Percentiles rank a stretch among this genome's conserved stretches.
These are phyloP conservation scores for Diospyros kaki DNA, from an alignment of 148 eudicot species.

Conservation along the genomic window DNA sequence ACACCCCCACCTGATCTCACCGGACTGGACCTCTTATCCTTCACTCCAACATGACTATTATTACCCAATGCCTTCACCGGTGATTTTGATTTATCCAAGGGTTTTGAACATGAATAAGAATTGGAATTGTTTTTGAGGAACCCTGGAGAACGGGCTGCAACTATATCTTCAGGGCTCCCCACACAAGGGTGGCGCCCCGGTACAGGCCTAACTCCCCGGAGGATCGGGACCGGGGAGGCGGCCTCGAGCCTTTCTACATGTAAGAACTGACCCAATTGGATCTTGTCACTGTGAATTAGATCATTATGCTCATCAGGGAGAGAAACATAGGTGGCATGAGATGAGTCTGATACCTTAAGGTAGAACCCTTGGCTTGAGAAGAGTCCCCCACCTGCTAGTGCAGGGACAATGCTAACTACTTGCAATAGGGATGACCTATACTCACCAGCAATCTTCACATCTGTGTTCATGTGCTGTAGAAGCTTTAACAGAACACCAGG, in stretches of 20 bases:
- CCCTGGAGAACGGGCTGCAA: conserved; percentile 67
- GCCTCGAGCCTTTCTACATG: conserved; percentile 79
- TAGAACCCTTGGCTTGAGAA: conserved; percentile 87
- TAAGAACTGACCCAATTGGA: conserved; percentile 86
- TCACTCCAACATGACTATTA: conserved; percentile 23
- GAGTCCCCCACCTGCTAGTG: conserved; percentile 77
- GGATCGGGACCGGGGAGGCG: conserved; percentile 78
- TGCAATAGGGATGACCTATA: conserved; percentile 79
- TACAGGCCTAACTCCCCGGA: conserved; percentile 69
- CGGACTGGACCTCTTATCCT: conserved; percentile 34
- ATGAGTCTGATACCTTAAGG: conserved; percentile 89
- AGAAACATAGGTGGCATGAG: conserved; percentile 93
- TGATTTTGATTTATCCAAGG: conserved; percentile 41
- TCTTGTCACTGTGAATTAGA: conserved; percentile 74
- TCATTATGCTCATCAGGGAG: conserved; percentile 89
- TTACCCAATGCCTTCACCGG: conserved; percentile 30
- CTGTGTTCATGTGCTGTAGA: conserved; percentile 84
- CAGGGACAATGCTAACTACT: conserved; percentile 90
- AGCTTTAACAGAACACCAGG: conserved; percentile 86
- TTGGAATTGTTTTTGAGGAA: conserved; percentile 46
- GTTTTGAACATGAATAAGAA: conserved; percentile 38
- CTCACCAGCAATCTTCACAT: conserved; percentile 82
- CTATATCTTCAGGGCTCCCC: conserved; percentile 87
- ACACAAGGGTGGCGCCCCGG: conserved; percentile 91
- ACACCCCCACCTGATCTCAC: conserved; percentile 30